A percentile compares a stretch with the other conserved stretches of the same genome.
These are phyloP conservation scores for Phytophthora niederhauseri DNA, from an alignment of 352 stramenopile genomes.

Conservation along the genomic window DNA sequence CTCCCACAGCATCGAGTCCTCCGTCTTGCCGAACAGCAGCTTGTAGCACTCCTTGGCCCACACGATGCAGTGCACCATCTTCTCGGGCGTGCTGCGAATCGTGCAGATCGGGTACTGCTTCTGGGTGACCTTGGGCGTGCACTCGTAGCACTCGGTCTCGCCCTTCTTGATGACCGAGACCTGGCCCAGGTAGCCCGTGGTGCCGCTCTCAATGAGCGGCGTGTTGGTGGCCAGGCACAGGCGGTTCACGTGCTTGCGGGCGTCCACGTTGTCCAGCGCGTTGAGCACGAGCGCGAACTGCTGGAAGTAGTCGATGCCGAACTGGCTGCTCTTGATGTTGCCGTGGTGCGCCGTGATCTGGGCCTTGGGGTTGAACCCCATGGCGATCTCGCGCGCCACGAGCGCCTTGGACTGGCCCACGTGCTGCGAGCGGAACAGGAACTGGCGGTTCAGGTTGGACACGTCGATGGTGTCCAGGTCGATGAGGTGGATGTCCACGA, in stretches of 20 bases:
- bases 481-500: slow-evolving; percentile 93
- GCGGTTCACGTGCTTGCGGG: slow-evolving; percentile 98
- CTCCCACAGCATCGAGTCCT: slow-evolving; percentile 97
- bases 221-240: slow-evolving; percentile 93
- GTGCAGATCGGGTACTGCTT: slow-evolving; percentile 99
- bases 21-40: slow-evolving; percentile 82
- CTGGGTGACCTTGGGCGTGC: slow-evolving; percentile 93
- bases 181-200: slow-evolving; percentile 98
- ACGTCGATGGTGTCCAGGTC: slow-evolving; percentile 99
- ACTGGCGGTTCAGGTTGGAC: slow-evolving; percentile 99
- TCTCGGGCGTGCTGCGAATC: slow-evolving; percentile 98
- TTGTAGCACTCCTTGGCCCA: slow-evolving; percentile 96
- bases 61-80: slow-evolving; percentile 99
- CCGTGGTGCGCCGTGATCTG: slow-evolving; percentile 96
- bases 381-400: slow-evolving; percentile 79
- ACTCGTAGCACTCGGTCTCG: slow-evolving; percentile 99
- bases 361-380: slow-evolving; percentile 89
- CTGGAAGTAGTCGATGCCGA: slow-evolving; percentile 95
- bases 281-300: slow-evolving; percentile 99
- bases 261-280: slow-evolving; percentile 99
- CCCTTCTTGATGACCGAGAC: slow-evolving; percentile 97
- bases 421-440: slow-evolving; percentile 98
- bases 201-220: slow-evolving; percentile 97
- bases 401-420: slow-evolving; percentile 98
- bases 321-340: slow-evolving; percentile 96